Evolutionary conservation across 73 alveolate species (phyloP), one percentile per base, ranked within the genome.

Genomic region (Stentor roeselii): DNA sequence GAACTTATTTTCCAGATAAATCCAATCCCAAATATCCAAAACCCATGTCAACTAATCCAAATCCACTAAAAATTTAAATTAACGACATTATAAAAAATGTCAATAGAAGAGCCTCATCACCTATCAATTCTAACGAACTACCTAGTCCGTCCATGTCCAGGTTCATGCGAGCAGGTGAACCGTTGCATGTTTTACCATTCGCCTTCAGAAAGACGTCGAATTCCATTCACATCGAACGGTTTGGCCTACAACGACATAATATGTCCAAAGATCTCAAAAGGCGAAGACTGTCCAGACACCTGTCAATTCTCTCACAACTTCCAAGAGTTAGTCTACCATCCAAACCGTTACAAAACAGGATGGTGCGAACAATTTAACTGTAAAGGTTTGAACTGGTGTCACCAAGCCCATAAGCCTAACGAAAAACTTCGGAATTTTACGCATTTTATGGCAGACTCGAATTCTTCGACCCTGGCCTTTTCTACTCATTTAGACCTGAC

Each of bases 401-500:
- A 61, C 40, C 38, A 78, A 42, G 82, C 90, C 39, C 83, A 60
- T 84, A 34, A 39, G 35, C 39, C 42, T 60, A 30, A 77, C 88
- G 67, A 78, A 41, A 3, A 60, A 39, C 76, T 40, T 30, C 39
- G 91, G 78, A 86, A 21, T 37, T 38, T 50, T 75, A 60, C 76
- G 92, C 85, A 59, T 93, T 75, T 83, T 84, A 87, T 60, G 95
- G 92, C 84, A 59, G 86, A 3, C 75, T 76, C 75, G 75, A 50
- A 38, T 86, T 93, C 83, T 86, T 91, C 87, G 84, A 88, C 67
- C 78, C 21, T 41, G 39, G 59, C 83, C 3, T 36, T 59, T 60
- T 75, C 84, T 42, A 91, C 85, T 40, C 94, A 83, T 83, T 83
- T 90, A 59, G 95, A 93, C 84, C 75, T 93, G 14, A 67, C 78